Evolutionary conservation across 2,329 filamentous ascomycete species (phyloP), one percentile per base, ranked within the genome.

Genomic region (Colletotrichum sp.): DNA sequence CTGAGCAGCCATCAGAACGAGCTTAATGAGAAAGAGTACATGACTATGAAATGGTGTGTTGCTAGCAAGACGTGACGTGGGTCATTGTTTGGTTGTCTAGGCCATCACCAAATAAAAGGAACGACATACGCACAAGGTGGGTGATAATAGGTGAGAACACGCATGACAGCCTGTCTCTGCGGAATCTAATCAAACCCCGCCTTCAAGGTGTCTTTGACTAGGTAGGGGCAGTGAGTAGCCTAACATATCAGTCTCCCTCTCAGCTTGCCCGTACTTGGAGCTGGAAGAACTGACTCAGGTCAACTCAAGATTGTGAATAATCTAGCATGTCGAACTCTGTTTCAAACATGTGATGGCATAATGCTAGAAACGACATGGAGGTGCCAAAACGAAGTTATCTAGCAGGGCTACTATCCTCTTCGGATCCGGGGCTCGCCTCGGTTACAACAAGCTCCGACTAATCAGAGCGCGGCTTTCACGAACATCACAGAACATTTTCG

Each of bases 11-110:
- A 21, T 7, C 43, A 52, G 43, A 52, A 52, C 2, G n/a, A 52
- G n/a, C 43, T 52, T 52, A 48, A 52, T 52, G 43, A 52, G 43
- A 52, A 52, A 52, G 43, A 52, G 43, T 52, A 52, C n/a, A 52
- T 52, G 43, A 52, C 43, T 21, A 13, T 52, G n/a, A 13, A 52
- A 52, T 18, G 43, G 43, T 9, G n/a, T 52, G n/a, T 13, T 52
- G 43, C 43, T 12, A 52, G 43, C n/a, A 52, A 7, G 4, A 21
- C 12, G 39, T 48, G 39, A 48, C 18, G 2, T 43, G 9, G 8
- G 5, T 18, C 1, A 2, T 43, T 6, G 2, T 43, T n/a, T 7
- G 8, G 43, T 12, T 6, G 4, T 13, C 18, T 13, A 21, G 1
- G 43, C 43, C n/a, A 7, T 3, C n/a, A 0, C 43, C n/a, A 48